phyloP scores from a whole-genome alignment of 495 filamentous ascomycete genomes.

The Penicillium malachiteum region DNA sequence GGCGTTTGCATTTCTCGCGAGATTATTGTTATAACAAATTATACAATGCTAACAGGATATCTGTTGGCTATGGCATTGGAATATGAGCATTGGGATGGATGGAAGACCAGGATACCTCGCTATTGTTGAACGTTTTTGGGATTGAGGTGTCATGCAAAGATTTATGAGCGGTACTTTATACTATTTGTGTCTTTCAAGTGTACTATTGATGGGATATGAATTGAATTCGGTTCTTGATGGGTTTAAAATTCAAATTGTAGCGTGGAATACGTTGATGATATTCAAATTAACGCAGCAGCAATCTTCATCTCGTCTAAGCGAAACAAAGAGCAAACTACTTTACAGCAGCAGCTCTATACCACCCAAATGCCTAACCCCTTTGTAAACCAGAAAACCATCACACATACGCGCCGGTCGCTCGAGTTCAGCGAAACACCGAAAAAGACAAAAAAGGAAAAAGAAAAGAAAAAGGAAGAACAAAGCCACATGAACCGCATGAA shows the following conservation, averaged over 20 bases:
- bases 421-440: constrained; percentile 8
- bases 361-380: constrained; percentile 10
- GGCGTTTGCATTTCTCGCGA: constrained; percentile 6
- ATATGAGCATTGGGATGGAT: constrained; percentile 7
- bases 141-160: background rate
- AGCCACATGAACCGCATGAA: constrained; percentile 12
- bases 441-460: background rate
- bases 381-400: constrained; percentile 13
- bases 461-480: constrained; percentile 9
- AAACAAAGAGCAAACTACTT: constrained; percentile 14
- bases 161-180: background rate
- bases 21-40: background rate
- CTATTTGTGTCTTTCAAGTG: background rate
- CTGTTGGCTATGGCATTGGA: background rate
- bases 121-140: background rate
- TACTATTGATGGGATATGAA: constrained; percentile 6
- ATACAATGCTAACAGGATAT: background rate
- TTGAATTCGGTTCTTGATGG: background rate
- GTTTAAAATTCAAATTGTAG: background rate
- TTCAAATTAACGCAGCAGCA: constrained; percentile 9
- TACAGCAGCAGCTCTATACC: constrained; percentile 14
- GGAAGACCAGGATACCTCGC: background rate
- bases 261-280: constrained; percentile 6
- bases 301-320: constrained; percentile 18
- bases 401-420: constrained; percentile 27